phyloP scores from a whole-genome alignment of 345 rosid genomes.

The Corchorus capsularis region DNA sequence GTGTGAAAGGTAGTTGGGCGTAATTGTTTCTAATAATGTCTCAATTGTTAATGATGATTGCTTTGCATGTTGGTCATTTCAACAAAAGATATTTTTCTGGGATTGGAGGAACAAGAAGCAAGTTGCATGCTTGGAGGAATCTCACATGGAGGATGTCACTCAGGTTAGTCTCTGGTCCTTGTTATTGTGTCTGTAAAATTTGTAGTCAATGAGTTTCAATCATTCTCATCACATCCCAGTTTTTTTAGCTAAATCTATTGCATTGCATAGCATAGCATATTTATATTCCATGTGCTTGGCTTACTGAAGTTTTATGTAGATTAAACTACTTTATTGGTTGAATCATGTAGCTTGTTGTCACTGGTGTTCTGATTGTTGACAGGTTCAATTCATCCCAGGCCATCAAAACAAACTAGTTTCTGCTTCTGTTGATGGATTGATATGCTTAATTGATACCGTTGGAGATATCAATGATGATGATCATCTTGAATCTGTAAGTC shows the following conservation, averaged over 20 bases:
- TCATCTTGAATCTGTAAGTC: constrained; percentile 86
- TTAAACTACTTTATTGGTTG: background rate
- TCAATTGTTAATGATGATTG: constrained; percentile 3
- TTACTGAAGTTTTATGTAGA: background rate
- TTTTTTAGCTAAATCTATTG: background rate
- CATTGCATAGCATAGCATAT: background rate
- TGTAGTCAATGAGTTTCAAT: background rate
- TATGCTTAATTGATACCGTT: constrained; percentile 74
- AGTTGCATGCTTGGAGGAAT: constrained; percentile 90
- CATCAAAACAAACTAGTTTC: constrained; percentile 72
- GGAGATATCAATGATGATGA: constrained; percentile 90
- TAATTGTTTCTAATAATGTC: background rate
- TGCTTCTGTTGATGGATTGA: constrained; percentile 91
- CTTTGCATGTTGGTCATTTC: constrained; percentile 16
- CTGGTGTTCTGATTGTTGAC: constrained; percentile 15
- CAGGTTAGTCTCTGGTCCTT: constrained; percentile 49
- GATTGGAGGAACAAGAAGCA: constrained; percentile 95
- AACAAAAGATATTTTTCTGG: constrained; percentile 71
- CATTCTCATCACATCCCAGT: background rate
- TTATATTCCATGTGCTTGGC: background rate
- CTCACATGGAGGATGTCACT: constrained; percentile 87
- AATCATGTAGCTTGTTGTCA: constrained; percentile 2
- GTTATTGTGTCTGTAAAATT: background rate
- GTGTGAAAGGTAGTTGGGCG: background rate
- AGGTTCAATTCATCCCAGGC: constrained; percentile 80